Evolutionary conservation across 2,329 filamentous ascomycete species (phyloP).

Genomic region (Fusarium secorum): DNA sequence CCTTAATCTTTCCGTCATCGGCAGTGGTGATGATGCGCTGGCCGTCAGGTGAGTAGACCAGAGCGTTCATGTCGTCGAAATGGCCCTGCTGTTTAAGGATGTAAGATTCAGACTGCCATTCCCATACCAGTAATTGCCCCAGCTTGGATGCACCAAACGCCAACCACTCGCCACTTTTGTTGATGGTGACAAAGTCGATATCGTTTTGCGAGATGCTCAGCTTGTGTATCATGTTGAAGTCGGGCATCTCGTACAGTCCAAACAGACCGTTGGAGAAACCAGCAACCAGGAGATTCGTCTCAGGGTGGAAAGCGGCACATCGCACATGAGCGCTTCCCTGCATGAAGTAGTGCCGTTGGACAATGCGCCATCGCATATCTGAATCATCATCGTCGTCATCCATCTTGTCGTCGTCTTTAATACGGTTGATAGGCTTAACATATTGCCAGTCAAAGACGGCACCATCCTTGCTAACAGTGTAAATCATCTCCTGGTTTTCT

Average conservation of each 20-base stretch:
- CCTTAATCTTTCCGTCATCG: conserved; percentile 97
- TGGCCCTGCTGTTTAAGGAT: conserved; percentile 98
- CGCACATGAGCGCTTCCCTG: conserved; percentile 86
- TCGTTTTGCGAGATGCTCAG: conserved; percentile 94
- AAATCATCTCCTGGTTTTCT: conserved; percentile 91
- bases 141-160: conserved; percentile 96
- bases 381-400: conserved; percentile 65
- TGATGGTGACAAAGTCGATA: conserved; percentile 94
- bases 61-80: conserved; percentile 92
- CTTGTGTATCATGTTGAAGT: conserved; percentile 94
- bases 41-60: conserved; percentile 93
- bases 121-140: conserved; percentile 97
- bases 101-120: conserved; percentile 99
- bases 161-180: conserved; percentile 94
- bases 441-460: conserved; percentile 95
- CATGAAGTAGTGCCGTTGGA: conserved; percentile 92
- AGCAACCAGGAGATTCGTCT: conserved; percentile 90
- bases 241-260: conserved; percentile 92
- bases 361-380: conserved; percentile 87
- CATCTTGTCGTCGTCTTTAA: conserved; percentile 67
- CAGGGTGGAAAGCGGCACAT: conserved; percentile 88
- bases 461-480: conserved; percentile 97
- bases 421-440: conserved; percentile 64
- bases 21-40: conserved; percentile 92
- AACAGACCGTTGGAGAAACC: conserved; percentile 97